Conservation (phyloP, 2,329 filamentous ascomycete species). For the Cercospora sesami region DNA sequence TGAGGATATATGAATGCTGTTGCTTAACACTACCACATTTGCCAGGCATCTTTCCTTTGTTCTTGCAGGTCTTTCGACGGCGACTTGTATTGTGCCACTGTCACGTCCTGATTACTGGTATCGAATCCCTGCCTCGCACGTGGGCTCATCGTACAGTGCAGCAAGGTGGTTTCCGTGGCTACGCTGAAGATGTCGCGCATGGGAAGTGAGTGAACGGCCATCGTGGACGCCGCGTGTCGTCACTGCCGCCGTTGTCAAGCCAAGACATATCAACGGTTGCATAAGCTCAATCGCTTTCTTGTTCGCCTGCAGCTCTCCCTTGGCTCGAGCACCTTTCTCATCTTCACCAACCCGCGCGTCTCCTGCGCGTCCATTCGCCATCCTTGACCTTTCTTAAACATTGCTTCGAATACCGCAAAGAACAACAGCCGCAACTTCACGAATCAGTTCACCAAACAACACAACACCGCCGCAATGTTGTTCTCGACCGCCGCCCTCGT, state of each 20-base stretch:
- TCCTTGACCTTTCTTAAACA: not conserved
- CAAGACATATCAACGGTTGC: slow-evolving; percentile 8
- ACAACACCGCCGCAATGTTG: slow-evolving; percentile 6
- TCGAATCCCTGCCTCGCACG: not conserved
- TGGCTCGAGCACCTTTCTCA: slow-evolving; percentile 2
- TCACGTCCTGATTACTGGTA: not conserved
- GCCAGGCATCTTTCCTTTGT: not conserved
- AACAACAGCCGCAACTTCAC: not conserved
- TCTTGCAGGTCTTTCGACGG: not conserved
- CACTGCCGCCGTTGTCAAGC: not conserved
- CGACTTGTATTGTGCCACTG: not conserved
- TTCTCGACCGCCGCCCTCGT: slow-evolving; percentile 7
- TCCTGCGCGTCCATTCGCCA: not conserved
- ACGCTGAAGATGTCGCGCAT: not conserved
- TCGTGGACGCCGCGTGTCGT: not conserved
- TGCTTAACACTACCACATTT: not conserved
- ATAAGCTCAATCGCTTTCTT: slow-evolving; percentile 1
- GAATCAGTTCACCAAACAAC: not conserved
- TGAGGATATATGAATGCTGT: not conserved
- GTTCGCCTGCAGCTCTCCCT: not conserved
- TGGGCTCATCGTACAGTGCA: not conserved
- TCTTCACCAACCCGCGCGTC: not conserved
- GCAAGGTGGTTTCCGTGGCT: not conserved
- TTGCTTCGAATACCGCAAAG: not conserved
- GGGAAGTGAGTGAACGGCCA: not conserved